Evolutionary conservation across 345 rosid genomes (phyloP), one percentile per base, ranked within the genome.

Genomic region (Melastoma malabathricum): DNA sequence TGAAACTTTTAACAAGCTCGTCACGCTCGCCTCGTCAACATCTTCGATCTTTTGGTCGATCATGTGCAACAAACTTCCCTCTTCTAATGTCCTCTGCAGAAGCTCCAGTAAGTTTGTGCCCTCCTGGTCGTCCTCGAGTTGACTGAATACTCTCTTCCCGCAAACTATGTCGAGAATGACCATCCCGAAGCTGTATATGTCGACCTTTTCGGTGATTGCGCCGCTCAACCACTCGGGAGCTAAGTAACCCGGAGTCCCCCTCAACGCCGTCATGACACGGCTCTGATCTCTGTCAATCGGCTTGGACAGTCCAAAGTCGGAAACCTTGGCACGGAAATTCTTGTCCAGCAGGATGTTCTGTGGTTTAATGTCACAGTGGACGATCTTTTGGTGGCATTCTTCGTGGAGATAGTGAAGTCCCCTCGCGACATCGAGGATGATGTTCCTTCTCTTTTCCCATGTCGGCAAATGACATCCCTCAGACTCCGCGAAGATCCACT

Each of bases 351-450:
- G 59, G 51, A 60, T 39, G 34, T 60, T 60, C 16, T 60, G 52
- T 1, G 59, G 58, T 15, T 52, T 53, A 41, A 60, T 47, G 13
- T 60, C 58, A 39, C 47, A 29, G 47, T 60, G 59, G 10, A 59
- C 15, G 22, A 56, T 59, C 50, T 57, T 69, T 27, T 54, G 65
- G 13, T 43, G 19, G 48, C 72, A 71, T 18, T 64, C 70, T 46
- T 60, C 62, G 18, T 64, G 70, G 31, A 60, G 72, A 54, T 67
- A 67, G 9, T 34, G 41, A 10, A 72, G 59, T 16, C 68, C 76
- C 54, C 58, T 72, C 8, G 76, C 73, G 18, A 72, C 44, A 46
- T 59, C 72, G 15, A 44, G 57, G 8, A 64, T 61, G 46, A 72
- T 68, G 57, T 61, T 68, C 63, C 64, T 72, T 54, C 62, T 61